These are phyloP conservation scores for Botrytis hyacinthi DNA, from an alignment of 2,329 filamentous ascomycete genomes.

Conservation along the genomic window DNA sequence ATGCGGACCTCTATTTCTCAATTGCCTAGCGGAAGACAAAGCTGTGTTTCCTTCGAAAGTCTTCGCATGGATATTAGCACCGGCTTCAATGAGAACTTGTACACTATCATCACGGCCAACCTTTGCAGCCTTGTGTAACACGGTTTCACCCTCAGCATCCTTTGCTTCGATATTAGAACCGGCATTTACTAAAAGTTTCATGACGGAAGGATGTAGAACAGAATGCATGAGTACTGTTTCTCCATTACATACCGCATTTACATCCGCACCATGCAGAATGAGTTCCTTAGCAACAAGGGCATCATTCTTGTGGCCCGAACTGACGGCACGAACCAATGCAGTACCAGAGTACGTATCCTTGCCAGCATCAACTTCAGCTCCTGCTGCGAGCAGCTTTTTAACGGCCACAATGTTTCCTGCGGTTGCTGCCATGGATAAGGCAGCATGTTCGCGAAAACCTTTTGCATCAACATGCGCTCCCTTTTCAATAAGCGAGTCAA, in stretches of 20 bases:
- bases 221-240: not conserved
- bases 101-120: conserved; percentile 4
- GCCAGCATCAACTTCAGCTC: conserved; percentile 6
- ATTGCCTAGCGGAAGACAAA: not conserved
- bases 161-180: not conserved
- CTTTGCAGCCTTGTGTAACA: not conserved
- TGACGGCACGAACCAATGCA: not conserved
- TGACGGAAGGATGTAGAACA: not conserved
- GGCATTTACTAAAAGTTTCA: not conserved
- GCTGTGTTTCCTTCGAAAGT: not conserved
- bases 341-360: not conserved
- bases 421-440: not conserved
- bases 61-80: not conserved
- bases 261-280: not conserved
- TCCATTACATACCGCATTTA: not conserved
- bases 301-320: not conserved
- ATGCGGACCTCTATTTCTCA: not conserved
- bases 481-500: conserved; percentile 1
- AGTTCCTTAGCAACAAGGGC: not conserved
- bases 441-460: not conserved
- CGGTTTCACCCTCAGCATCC: not conserved
- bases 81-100: not conserved
- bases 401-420: not conserved
- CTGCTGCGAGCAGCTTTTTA: not conserved
- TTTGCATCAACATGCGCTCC: not conserved